Base-by-base conservation (phyloP, 306 rosid species). In the Canavalia ensiformis region DNA sequence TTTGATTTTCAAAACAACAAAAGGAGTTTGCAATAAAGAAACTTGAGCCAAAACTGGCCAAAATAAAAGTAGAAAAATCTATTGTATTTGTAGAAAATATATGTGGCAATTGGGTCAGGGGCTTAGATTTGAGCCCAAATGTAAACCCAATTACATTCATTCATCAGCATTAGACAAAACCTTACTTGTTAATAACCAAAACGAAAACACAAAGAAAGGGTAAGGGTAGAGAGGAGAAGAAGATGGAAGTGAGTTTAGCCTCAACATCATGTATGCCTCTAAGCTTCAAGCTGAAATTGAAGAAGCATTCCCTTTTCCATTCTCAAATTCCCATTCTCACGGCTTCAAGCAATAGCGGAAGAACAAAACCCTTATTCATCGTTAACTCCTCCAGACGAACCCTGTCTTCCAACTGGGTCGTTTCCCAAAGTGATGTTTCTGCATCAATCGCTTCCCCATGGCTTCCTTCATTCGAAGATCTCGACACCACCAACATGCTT, bases 401-500 rank as follows among this genome's bases (percentile, higher is more conserved):
- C 81, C 82, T 95, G 82, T 87, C 96, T 57, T 88, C 86, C 58
- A 86, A 85, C 41, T 95, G 99, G 99, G 77, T 82, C 62, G 80
- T 88, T 72, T 74, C 85, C 75, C 41, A 77, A 13, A 78, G 79
- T 71, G 84, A 82, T 72, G 67, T 60, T 1, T 85, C 89, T 68
- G 86, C 85, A 8, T 49, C 82, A 50, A 83, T 92, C 4, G 46
- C 93, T 60, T 68, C 87, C 56, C 88, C 92, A 18, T 67, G 90
- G 89, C 79, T 87, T 68, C 94, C 96, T 68, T 88, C 85, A 74
- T 81, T 95, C 73, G 98, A 93, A 80, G 94, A 95, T 68, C 98
- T 95, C 10, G 99, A 95, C 35, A 90, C 91, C 47, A 87, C 98
- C 59, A 93, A 90, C 66, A 91, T 90, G 98, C 94, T 95, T 85